Evolutionary conservation across 257 asterid genomes (phyloP).

Genomic region (Solanum rostratum): DNA sequence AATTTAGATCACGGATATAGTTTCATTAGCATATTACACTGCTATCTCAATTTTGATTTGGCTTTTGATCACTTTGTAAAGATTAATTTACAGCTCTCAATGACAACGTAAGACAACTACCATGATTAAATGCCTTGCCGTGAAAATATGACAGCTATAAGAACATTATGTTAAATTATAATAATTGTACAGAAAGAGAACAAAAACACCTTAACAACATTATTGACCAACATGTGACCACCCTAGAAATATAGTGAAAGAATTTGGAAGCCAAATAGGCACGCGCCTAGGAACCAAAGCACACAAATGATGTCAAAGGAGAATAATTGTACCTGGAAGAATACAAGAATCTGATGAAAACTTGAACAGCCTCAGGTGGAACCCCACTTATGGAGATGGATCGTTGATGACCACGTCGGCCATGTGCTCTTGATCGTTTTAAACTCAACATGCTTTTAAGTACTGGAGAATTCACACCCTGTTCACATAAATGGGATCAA

Average conservation of each 20-base stretch:
- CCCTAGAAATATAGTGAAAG: background rate
- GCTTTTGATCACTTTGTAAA: background rate
- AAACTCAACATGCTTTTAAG: conserved; percentile 41
- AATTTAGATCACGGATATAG: background rate
- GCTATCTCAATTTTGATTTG: background rate
- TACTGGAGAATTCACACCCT: conserved; percentile 81
- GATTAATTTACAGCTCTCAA: background rate
- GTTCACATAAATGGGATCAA: background rate
- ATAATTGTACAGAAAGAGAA: background rate
- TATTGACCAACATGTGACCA: background rate
- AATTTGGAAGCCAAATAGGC: background rate
- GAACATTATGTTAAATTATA: background rate
- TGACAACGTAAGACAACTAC: background rate
- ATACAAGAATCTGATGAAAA: conserved; percentile 63
- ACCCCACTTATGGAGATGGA: conserved; percentile 58
- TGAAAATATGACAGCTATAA: background rate
- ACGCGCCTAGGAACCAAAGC: background rate
- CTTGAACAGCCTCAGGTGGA: conserved; percentile 71
- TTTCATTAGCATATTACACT: background rate
- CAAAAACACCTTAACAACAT: background rate
- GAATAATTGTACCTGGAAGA: conserved; percentile 53
- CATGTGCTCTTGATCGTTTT: conserved; percentile 16
- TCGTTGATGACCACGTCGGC: conserved; percentile 11
- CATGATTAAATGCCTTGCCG: background rate
- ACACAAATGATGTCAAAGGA: background rate